Conservation (phyloP, 495 filamentous ascomycete species). For the Aspergillus diversus region DNA sequence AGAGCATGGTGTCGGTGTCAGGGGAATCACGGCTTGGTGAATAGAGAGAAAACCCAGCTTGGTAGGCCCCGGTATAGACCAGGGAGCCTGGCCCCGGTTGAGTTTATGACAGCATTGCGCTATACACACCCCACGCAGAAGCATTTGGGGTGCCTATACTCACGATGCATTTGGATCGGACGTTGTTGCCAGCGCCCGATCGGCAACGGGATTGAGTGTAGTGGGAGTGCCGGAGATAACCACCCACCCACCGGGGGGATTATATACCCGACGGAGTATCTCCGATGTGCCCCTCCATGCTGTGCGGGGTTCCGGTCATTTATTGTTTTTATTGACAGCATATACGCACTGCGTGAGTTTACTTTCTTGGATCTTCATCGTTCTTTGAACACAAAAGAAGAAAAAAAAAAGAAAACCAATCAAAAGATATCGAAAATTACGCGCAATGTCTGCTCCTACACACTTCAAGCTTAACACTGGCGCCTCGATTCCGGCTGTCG, state of each 20-base stretch:
- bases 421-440: neutral
- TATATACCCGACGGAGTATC: neutral
- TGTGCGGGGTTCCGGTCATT: neutral
- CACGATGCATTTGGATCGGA: neutral
- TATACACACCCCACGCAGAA: neutral
- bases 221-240: neutral
- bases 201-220: neutral
- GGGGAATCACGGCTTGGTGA: no score
- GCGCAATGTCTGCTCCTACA: neutral
- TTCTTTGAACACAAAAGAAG: neutral
- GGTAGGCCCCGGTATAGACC: neutral
- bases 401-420: neutral
- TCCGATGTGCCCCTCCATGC: neutral
- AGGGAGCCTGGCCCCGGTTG: neutral
- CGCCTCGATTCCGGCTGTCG: neutral
- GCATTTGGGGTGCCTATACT: no score
- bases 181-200: neutral
- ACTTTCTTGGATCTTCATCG: neutral
- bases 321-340: neutral
- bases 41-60: neutral
- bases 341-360: neutral
- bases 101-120: neutral
- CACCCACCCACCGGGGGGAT: neutral
- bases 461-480: constrained; percentile 5
- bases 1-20: neutral